Base-by-base conservation (phyloP, 169 alveolate species). In the Eimeria brunetti region DNA sequence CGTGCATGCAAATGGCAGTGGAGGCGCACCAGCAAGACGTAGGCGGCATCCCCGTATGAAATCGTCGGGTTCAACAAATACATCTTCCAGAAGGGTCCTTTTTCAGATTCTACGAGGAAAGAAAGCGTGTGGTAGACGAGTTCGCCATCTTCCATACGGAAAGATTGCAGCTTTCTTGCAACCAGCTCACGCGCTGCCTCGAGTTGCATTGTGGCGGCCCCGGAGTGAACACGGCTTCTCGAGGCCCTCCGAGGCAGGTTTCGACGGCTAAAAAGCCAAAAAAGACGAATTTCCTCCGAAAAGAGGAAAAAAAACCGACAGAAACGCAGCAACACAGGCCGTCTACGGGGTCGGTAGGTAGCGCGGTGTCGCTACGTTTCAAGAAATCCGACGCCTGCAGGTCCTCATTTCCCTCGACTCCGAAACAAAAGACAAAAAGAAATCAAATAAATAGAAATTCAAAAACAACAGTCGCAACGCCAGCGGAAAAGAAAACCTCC, bases 81-180 rank as follows among this genome's bases (percentile, higher is more conserved):
- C 56, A 41, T 20, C 44, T 78, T 78, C 88, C 88, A 78, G 9
- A 78, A 24, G 46, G 88, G 88, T 7, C 88, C 88, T 49, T 20
- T 5, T 46, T 49, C 88, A 20, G 64, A 16, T 41, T 78, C 88
- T 5, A 46, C 64, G 6, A 78, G 44, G n/a, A 24, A 78, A 6
- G 56, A 46, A 22, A 78, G 88, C 1, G 88, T 78, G 44, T 78
- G 88, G 67, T 78, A 78, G 14, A 78, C 88, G 24, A 78, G 88
- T 12, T 44, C 56, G 38, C 88, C 88, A 78, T 78, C 88, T 78
- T 78, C 88, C 88, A 78, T 78, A 30, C 88, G 88, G 62, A 78
- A 41, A 51, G 60, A 46, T 51, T 78, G 88, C 36, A 78, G 88
- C 38, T 78, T 78, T 44, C 46, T 78, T 22, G 44, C 56, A 16